Percentiles rank a stretch among this genome's conserved stretches.
Evolutionary conservation across 1,284 basidiomycete genomes (phyloP).

Genomic region (Naganishia sp.): DNA sequence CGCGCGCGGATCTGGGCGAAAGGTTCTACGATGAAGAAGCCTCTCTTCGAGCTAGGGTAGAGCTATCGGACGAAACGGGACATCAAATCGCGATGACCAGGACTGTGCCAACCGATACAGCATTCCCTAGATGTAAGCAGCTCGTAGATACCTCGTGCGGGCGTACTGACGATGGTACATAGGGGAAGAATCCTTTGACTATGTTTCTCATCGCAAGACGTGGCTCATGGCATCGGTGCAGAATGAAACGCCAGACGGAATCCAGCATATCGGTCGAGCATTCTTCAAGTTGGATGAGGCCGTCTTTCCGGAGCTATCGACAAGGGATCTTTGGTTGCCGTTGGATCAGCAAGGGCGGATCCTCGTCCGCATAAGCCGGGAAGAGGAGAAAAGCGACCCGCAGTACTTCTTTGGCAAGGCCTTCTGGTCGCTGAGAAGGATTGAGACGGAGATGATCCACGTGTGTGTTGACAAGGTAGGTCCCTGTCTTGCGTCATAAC

Average conservation of each 20-base stretch:
- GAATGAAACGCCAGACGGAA: slow-evolving; percentile 82
- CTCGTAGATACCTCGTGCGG: neutral
- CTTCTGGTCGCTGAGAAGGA: slow-evolving; percentile 89
- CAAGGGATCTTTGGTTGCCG: slow-evolving; percentile 90
- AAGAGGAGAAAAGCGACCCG: slow-evolving; percentile 96
- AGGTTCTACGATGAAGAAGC: slow-evolving; percentile 45
- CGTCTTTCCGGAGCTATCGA: slow-evolving; percentile 82
- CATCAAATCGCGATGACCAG: slow-evolving; percentile 89
- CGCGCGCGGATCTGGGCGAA: slow-evolving; percentile 67
- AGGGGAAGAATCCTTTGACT: slow-evolving; percentile 97
- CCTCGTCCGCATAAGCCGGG: slow-evolving; percentile 90
- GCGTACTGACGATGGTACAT: slow-evolving; percentile 11
- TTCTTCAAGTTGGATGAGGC: slow-evolving; percentile 90
- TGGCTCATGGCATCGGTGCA: slow-evolving; percentile 97
- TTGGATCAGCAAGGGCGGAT: slow-evolving; percentile 78
- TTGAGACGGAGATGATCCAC: slow-evolving; percentile 93
- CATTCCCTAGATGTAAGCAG: slow-evolving; percentile 79
- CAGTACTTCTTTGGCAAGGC: slow-evolving; percentile 96
- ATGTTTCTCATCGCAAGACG: slow-evolving; percentile 74
- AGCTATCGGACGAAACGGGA: slow-evolving; percentile 88
- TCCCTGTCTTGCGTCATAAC: neutral
- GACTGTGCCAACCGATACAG: slow-evolving; percentile 82
- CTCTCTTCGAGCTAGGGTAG: slow-evolving; percentile 78
- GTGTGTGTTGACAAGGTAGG: slow-evolving; percentile 94
- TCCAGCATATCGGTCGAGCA: slow-evolving; percentile 88